Base-by-base conservation (phyloP, 2,329 filamentous ascomycete genomes). In the Tolypocladium inflatum region DNA sequence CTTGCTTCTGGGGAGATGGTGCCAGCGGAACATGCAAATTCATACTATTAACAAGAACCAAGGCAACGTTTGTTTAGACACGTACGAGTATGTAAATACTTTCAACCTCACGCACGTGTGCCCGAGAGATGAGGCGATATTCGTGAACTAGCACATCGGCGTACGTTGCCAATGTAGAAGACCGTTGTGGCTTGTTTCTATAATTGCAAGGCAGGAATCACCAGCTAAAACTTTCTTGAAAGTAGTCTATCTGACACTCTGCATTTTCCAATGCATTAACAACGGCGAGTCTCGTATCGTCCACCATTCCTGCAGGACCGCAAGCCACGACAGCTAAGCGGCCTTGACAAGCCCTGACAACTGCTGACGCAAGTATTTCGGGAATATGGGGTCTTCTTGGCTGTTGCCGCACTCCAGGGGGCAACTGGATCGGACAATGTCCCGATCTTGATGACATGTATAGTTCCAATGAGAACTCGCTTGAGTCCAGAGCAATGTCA, bases 301-400 rank as follows among this genome's bases (percentile, higher is more conserved):
- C 76, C 0, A 74, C 74, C 76, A 79, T 76, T 39, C 64, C 67
- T 4, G 69, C 72, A 11, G 77, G 77, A 0, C 77, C 77, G 58
- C 77, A 79, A 0, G 74, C 73, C 19, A 79, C 68, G 0, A 79
- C 67, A 0, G 76, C 76, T 0, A 78, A 54, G 19, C 67, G 68
- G 2, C 66, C 68, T 0, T 58, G 58, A 0, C 61, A 59, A 0
- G 63, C 63, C 0, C 64, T 59, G 3, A 62, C 63, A 2, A 63
- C 66, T 0, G 70, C 65, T 1, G 65, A 63, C n/a, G 61, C 58
- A 6, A 78, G 66, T 30, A 75, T 69, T 13, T 60, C 63, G 0
- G 63, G 30, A 0, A 73, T 70, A 23, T 73, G 65, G 13, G 73
- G 74, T 7, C 76, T 67, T 0, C 69, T 67, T n/a, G 48, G 56